Conservation (phyloP, 148 eudicot genomes). For the Rhododendron vialii region DNA sequence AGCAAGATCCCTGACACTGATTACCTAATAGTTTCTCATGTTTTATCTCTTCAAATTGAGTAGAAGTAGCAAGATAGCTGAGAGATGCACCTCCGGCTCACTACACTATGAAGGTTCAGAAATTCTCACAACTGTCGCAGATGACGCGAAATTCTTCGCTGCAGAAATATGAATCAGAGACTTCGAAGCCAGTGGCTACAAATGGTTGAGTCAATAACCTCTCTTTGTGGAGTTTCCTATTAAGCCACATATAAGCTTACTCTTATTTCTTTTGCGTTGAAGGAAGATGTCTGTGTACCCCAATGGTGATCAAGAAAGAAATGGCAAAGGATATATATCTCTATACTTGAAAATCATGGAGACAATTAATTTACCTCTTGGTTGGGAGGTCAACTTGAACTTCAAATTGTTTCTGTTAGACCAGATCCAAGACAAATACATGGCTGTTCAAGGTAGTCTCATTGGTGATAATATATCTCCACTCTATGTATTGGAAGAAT, state of each 20-base stretch:
- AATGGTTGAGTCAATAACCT: not conserved
- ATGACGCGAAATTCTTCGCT: not conserved
- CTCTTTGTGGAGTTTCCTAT: not conserved
- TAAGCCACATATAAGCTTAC: not conserved
- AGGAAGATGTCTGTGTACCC: conserved; percentile 4
- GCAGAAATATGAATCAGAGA: not conserved
- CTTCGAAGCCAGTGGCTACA: conserved; percentile 5
- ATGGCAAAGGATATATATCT: not conserved
- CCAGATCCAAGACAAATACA: no score
- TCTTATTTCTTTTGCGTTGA: not conserved
- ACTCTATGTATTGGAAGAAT: no score
- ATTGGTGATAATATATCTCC: no score
- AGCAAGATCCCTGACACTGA: no score
- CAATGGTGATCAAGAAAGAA: not conserved
- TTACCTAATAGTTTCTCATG: not conserved
- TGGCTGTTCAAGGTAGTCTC: no score
- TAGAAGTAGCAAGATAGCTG: not conserved
- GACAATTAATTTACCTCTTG: no score
- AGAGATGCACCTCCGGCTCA: conserved; percentile 9
- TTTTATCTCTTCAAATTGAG: not conserved
- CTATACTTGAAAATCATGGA: not conserved
- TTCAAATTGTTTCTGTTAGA: no score
- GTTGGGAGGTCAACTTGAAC: no score
- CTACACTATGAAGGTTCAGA: not conserved
- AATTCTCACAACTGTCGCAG: not conserved